Base-by-base conservation (phyloP, 1,284 basidiomycete genomes). In the Rhodotorula sp. region DNA sequence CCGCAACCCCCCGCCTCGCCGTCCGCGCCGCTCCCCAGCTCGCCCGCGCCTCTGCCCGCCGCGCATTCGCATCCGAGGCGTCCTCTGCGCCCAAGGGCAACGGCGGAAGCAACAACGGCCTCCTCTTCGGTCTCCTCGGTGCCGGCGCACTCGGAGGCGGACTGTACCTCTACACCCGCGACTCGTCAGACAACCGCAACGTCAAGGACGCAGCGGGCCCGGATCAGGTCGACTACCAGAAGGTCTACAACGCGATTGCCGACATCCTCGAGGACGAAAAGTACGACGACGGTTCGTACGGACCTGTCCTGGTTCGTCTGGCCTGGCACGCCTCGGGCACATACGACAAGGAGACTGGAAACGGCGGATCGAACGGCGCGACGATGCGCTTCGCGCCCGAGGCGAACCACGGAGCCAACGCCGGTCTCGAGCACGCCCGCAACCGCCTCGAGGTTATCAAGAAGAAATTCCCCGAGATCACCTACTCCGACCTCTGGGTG, bases 281-380 rank as follows among this genome's bases (percentile, higher is more conserved):
- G 50, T 94, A 95, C 81, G 92, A 96, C 78, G 92, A 96, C 79
- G 93, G 93, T 40, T 94, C 91, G 15, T 93, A 90, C 76, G 94
- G 88, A 26, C 94, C 94, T 54, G 88, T 98, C 55, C 81, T 98
- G 65, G 85, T 99, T 67, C 92, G 95, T 80, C 87, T 98, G 65
- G 94, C 94, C 37, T 97, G 94, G 79, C 80, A 81, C 76, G 62
- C 57, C 44, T 68, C 91, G 58, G 94, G 94, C 60, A 97, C 94
- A 1, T 94, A 90, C 78, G 90, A 94, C 83, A 72, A 71, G 65
- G 52, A 71, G 24, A 57, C 69, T 8, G 67, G 64, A 52, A 40
- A 55, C 51, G 34, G 11, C 24, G 16, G 16, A 34, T 22, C 40
- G 40, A 76, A 77, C 67, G 76, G 76, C 24, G 76, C 76, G 7